A percentile compares a stretch with the other conserved stretches of the same genome.
phyloP scores from a whole-genome alignment of 768 basidiomycete species.

The Leccinum ochraceum region DNA sequence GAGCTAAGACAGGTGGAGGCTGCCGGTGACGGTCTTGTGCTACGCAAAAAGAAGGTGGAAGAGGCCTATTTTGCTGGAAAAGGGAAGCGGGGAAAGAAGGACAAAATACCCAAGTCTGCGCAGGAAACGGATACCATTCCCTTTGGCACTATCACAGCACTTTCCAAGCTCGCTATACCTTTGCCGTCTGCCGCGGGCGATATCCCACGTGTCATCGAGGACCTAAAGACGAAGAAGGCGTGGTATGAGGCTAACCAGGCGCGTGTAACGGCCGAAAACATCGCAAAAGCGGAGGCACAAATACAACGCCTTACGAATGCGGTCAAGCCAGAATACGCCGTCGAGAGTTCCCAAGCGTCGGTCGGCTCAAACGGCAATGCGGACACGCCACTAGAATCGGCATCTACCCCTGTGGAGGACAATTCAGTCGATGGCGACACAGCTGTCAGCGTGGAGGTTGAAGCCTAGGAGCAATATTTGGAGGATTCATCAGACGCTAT shows the following conservation, averaged over 20 bases:
- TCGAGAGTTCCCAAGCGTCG: conserved; percentile 27
- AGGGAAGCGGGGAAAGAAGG: conserved; percentile 62
- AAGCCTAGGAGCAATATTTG: conserved; percentile 25
- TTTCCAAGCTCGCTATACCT: conserved; percentile 86
- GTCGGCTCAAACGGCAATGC: conserved; percentile 40
- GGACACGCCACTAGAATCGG: conserved; percentile 47
- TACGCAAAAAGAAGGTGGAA: conserved; percentile 91
- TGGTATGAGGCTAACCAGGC: conserved; percentile 95
- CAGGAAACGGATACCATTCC: conserved; percentile 53
- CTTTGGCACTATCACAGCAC: conserved; percentile 82
- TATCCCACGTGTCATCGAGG: conserved; percentile 80
- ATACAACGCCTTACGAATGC: conserved; percentile 59
- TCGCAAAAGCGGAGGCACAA: conserved; percentile 77
- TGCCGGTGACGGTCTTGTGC: conserved; percentile 62
- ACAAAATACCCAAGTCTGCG: conserved; percentile 41
- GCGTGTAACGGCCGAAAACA: conserved; percentile 73
- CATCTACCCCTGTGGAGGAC: conserved; percentile 41
- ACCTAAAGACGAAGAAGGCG: conserved; percentile 90
- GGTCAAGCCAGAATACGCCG: conserved; percentile 39
- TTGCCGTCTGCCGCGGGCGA: conserved; percentile 79
- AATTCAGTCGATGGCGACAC: conserved; percentile 34
- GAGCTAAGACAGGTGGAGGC: conserved; percentile 85
- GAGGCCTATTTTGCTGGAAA: conserved; percentile 81
- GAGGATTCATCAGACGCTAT: conserved; percentile 12
- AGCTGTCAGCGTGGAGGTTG: conserved; percentile 40